Conservation (phyloP, 2,329 filamentous ascomycete species). For the Fonsecaea pugnacius region DNA sequence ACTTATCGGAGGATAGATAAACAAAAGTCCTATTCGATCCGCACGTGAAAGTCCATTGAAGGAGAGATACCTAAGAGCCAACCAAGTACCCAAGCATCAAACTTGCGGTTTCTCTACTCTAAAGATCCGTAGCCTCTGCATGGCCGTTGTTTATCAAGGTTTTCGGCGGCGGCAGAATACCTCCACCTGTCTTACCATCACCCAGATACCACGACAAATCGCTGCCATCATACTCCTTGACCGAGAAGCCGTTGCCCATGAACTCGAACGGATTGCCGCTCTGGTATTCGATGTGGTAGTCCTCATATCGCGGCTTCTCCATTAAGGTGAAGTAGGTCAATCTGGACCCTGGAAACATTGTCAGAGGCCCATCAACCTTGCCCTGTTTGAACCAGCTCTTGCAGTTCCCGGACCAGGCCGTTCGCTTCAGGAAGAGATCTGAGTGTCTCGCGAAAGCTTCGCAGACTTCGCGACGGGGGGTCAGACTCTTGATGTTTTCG, state of each 20-base stretch:
- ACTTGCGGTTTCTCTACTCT: too few relatives aligned
- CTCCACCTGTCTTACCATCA: too few relatives aligned
- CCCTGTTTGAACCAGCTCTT: slow-evolving; percentile 31
- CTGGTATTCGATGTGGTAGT: slow-evolving; percentile 48
- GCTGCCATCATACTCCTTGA: slow-evolving; percentile 53
- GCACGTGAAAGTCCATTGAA: too few relatives aligned
- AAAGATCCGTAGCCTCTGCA: too few relatives aligned
- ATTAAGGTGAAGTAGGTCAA: slow-evolving; percentile 47
- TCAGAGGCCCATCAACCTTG: slow-evolving; percentile 36
- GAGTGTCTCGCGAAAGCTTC: slow-evolving; percentile 46
- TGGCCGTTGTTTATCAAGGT: too few relatives aligned
- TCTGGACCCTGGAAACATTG: slow-evolving; percentile 46
- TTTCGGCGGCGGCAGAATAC: too few relatives aligned
- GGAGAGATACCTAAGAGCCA: too few relatives aligned
- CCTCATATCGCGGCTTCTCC: slow-evolving; percentile 45
- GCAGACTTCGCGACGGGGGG: slow-evolving; percentile 35
- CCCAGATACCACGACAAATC: too few relatives aligned
- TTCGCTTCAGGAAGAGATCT: slow-evolving; percentile 45
- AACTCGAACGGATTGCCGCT: slow-evolving; percentile 48
- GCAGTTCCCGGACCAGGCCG: slow-evolving; percentile 22
- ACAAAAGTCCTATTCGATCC: too few relatives aligned
- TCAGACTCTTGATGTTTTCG: slow-evolving; percentile 30
- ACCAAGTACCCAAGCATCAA: too few relatives aligned
- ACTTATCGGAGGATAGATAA: too few relatives aligned
- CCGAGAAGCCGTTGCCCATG: slow-evolving; percentile 50